Conservation (phyloP, 371 early-diverging fungal genomes). For the Coemansia sp. region DNA sequence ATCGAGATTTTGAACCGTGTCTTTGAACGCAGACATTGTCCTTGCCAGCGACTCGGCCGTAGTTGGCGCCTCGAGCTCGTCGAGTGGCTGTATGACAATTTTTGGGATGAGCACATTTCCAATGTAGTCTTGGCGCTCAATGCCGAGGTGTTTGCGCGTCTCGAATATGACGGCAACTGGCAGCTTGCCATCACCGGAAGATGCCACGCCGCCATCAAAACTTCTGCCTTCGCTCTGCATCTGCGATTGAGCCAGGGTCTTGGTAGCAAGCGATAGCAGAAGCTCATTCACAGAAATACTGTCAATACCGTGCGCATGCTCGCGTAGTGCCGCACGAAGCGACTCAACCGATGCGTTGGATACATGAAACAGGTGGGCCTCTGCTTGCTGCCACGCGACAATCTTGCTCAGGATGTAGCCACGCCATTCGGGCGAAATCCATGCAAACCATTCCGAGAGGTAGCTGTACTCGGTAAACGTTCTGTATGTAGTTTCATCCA, state of each 20-base stretch:
- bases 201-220: neutral
- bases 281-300: conserved; percentile 24
- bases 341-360: conserved; percentile 22
- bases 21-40: conserved; percentile 7
- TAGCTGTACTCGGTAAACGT: conserved; percentile 16
- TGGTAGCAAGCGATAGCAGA: conserved; percentile 19
- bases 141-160: conserved; percentile 19
- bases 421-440: conserved; percentile 40
- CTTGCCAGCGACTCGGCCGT: conserved; percentile 28
- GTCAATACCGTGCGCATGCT: conserved; percentile 10
- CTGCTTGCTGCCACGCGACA: conserved; percentile 22
- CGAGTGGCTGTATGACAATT: conserved; percentile 5
- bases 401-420: conserved; percentile 29
- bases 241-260: conserved; percentile 43
- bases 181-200: conserved; percentile 1
- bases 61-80: conserved; percentile 22
- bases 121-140: conserved; percentile 9
- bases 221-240: conserved; percentile 5
- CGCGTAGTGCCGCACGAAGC: conserved; percentile 12
- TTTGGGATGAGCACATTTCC: conserved; percentile 40
- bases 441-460: conserved; percentile 34
- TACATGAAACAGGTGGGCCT: conserved; percentile 40
- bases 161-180: conserved; percentile 38
- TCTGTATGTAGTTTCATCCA: conserved; percentile 12
- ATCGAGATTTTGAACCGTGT: conserved; percentile 3